Percentiles rank a stretch among this genome's conserved stretches.
phyloP scores from a whole-genome alignment of 2,329 filamentous ascomycete species.

The Trichophyton mentagrophytes region DNA sequence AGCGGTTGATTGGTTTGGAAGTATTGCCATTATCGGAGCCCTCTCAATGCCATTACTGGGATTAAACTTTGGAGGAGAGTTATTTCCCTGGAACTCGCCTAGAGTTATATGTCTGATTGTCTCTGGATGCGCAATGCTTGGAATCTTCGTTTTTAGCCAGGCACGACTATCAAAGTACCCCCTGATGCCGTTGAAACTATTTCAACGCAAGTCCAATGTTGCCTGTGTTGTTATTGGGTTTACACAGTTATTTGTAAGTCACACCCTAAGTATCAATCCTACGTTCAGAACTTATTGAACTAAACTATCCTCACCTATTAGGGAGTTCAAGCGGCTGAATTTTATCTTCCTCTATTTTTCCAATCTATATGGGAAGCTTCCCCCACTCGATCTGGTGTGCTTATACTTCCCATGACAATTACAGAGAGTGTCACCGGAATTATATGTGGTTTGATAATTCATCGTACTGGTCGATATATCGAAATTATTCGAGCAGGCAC shows the following conservation, averaged over 20 bases:
- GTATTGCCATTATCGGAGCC: constrained; percentile 50
- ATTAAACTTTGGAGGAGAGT: constrained; percentile 67
- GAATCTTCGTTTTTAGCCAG: constrained; percentile 59
- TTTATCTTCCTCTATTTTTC: constrained; percentile 76
- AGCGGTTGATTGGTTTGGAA: constrained; percentile 44
- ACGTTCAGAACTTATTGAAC: neutral
- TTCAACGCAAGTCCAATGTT: constrained; percentile 52
- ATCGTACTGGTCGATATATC: constrained; percentile 56
- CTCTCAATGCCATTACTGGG: constrained; percentile 82
- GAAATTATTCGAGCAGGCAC: constrained; percentile 36
- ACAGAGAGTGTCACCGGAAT: constrained; percentile 45
- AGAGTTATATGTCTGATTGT: constrained; percentile 65
- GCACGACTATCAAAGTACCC: constrained; percentile 59
- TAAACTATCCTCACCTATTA: constrained; percentile 17
- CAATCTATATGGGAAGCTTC: constrained; percentile 57
- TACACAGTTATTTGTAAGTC: constrained; percentile 56
- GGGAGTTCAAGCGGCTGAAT: constrained; percentile 55
- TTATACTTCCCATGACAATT: constrained; percentile 57
- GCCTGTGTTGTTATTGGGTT: constrained; percentile 55
- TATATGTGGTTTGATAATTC: constrained; percentile 59
- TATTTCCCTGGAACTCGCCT: constrained; percentile 60
- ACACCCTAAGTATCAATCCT: constrained; percentile 40
- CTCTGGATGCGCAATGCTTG: constrained; percentile 53
- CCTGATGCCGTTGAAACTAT: constrained; percentile 61
- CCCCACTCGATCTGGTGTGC: constrained; percentile 60